phyloP scores from a whole-genome alignment of 208 protist species.

The Porcisia deanei region DNA sequence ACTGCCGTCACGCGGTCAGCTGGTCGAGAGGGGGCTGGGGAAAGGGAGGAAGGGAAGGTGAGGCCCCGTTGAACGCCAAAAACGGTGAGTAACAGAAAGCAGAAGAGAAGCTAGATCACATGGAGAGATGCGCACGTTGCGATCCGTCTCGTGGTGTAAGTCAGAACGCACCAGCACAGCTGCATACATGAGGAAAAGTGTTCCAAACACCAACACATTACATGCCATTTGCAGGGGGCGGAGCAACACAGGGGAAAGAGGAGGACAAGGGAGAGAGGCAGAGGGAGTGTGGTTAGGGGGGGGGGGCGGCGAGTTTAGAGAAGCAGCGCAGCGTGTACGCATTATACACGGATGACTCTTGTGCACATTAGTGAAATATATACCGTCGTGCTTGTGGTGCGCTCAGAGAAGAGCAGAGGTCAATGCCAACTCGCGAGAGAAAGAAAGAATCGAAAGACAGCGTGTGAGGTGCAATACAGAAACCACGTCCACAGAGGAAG shows the following conservation, averaged over 20 bases:
- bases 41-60: not conserved
- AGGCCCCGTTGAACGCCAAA: not conserved
- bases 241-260: not conserved
- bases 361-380: too few relatives aligned
- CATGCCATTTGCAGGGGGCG: not conserved
- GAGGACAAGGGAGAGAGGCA: not conserved
- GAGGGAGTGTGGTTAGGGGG: not conserved
- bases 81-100: not conserved
- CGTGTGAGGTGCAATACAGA: not conserved
- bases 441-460: not conserved
- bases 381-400: not conserved
- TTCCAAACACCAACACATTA: not conserved
- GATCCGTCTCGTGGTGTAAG: not conserved
- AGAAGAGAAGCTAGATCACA: not conserved
- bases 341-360: not conserved
- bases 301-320: not conserved
- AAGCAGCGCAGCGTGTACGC: not conserved
- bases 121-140: not conserved
- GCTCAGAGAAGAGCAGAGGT: not conserved
- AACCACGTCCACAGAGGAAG: not conserved
- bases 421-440: not conserved
- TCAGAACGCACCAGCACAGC: not conserved
- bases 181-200: not conserved
- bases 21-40: not conserved
- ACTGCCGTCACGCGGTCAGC: not conserved